Evolutionary conservation across 2,329 filamentous ascomycete genomes (phyloP).

Genomic region (Xylariales sp.): DNA sequence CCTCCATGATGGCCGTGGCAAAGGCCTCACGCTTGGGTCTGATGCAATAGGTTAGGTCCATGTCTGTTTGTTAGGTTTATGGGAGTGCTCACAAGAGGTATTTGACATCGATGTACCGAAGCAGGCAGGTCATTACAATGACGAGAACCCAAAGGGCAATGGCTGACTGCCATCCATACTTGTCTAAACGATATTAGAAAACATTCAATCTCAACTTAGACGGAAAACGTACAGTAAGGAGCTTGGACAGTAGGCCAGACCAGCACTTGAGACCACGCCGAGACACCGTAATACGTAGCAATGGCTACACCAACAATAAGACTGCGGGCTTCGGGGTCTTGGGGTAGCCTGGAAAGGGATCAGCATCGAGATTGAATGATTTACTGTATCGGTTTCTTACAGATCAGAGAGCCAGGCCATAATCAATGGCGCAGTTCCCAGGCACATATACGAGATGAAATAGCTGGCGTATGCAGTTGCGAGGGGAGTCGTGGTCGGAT

Average conservation of each 20-base stretch:
- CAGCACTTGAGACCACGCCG: slow-evolving; percentile 46
- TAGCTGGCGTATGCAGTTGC: slow-evolving; percentile 46
- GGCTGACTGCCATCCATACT: slow-evolving; percentile 43
- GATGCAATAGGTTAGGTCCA: neutral
- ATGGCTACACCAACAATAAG: slow-evolving; percentile 45
- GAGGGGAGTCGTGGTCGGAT: slow-evolving; percentile 35
- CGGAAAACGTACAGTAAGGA: slow-evolving; percentile 34
- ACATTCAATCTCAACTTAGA: neutral
- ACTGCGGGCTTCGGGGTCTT: slow-evolving; percentile 44
- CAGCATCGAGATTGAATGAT: slow-evolving; percentile 3
- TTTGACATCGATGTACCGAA: slow-evolving; percentile 39
- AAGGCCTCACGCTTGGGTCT: slow-evolving; percentile 3
- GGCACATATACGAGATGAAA: slow-evolving; percentile 42
- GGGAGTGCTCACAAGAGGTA: slow-evolving; percentile 25
- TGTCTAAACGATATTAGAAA: slow-evolving; percentile 21
- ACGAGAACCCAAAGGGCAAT: slow-evolving; percentile 39
- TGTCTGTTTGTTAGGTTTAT: neutral
- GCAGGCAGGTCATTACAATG: slow-evolving; percentile 35
- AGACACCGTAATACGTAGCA: slow-evolving; percentile 44
- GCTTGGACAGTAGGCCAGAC: slow-evolving; percentile 48
- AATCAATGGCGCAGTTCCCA: slow-evolving; percentile 48
- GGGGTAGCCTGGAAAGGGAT: slow-evolving; percentile 31
- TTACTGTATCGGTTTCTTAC: slow-evolving; percentile 13
- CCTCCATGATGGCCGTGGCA: neutral
- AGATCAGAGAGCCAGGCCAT: slow-evolving; percentile 48